Percentiles rank a stretch among this genome's conserved stretches.
Conservation (phyloP, 73 alveolate species). For the Tetrahymena borealis region DNA sequence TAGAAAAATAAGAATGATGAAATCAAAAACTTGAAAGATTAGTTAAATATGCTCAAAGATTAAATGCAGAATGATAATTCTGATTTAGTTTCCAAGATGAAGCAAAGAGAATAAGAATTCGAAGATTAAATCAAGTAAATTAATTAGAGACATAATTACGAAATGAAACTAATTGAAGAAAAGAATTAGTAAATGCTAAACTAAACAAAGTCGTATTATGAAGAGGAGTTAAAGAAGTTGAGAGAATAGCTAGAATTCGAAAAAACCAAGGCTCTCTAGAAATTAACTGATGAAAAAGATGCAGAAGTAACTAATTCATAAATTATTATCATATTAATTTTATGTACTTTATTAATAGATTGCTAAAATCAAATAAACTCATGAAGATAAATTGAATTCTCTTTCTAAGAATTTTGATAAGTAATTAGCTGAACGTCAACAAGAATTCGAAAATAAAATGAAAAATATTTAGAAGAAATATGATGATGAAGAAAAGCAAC, state of each 20-base stretch:
- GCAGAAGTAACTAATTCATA: conserved; percentile 1
- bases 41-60: not conserved
- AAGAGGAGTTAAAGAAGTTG: conserved; percentile 17
- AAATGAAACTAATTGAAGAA: conserved; percentile 15
- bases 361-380: not conserved
- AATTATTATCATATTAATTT: no score
- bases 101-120: conserved; percentile 9
- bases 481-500: conserved; percentile 20
- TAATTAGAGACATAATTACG: conserved; percentile 38
- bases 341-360: not conserved
- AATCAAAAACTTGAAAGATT: not conserved
- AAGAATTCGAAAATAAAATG: conserved; percentile 16
- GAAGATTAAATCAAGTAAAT: conserved; percentile 27
- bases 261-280: not conserved
- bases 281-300: conserved; percentile 17
- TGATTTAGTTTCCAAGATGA: not conserved
- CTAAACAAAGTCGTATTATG: conserved; percentile 21
- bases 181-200: conserved; percentile 22
- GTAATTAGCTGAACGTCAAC: not conserved
- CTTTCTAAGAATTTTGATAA: not conserved
- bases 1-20: not conserved
- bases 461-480: conserved; percentile 9
- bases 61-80: not conserved
- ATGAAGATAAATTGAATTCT: not conserved
- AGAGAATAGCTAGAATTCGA: conserved; percentile 28